Evolutionary conservation across 2,329 filamentous ascomycete species (phyloP).

Genomic region (Teratosphaeria pseudoeucalypti): DNA sequence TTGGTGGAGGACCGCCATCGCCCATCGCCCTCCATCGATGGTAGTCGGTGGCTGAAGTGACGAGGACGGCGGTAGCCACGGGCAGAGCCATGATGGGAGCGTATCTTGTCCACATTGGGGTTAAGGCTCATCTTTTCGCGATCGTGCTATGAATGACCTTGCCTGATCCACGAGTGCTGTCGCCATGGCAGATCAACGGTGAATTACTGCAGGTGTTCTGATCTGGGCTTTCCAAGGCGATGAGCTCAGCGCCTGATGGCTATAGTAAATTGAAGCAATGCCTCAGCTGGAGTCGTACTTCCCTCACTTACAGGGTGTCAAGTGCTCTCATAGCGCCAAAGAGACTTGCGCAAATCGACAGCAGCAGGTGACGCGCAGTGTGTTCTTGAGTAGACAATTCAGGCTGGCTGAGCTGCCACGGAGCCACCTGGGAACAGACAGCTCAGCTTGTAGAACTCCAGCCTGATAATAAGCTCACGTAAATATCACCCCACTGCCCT

Average conservation of each 20-base stretch:
- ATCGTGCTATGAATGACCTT: neutral
- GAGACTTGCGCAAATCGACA: no score
- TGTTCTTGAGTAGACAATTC: no score
- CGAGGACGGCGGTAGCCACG: neutral
- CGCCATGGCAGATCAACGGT: neutral
- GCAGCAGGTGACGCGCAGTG: no score
- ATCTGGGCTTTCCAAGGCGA: neutral
- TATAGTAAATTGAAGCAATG: neutral
- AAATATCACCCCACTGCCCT: neutral
- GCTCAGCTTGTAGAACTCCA: no score
- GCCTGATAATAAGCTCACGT: neutral
- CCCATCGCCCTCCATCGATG: neutral
- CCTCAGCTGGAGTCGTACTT: no score
- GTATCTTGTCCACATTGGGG: neutral
- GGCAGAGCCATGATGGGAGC: neutral
- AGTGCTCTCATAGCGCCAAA: no score
- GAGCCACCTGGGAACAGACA: no score
- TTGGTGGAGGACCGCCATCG: neutral
- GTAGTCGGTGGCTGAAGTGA: neutral
- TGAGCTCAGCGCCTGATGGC: neutral
- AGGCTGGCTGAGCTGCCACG: no score
- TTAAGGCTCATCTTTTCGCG: neutral
- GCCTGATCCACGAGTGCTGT: neutral
- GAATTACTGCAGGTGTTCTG: neutral
- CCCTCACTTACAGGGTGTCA: no score